Percentiles rank a stretch among this genome's conserved stretches.
Conservation (phyloP, 1,139 yeast genomes). For the Kazachstania sp. region DNA sequence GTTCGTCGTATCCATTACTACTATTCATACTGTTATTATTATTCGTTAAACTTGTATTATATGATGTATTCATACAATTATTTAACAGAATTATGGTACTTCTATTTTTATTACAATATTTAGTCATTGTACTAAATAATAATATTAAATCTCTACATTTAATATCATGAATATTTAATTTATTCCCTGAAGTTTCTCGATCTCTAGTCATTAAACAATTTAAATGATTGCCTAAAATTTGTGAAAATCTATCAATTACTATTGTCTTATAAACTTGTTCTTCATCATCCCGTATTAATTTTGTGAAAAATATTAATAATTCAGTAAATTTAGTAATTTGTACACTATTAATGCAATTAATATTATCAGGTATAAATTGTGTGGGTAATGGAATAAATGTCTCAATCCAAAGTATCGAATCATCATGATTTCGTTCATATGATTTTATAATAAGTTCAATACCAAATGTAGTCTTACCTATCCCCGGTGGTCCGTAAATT, state of each 20-base stretch:
- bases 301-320: slow-evolving; percentile 21
- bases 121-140: slow-evolving; percentile 24
- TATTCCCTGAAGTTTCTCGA: not conserved
- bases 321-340: slow-evolving; percentile 22
- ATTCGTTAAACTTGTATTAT: slow-evolving; percentile 11
- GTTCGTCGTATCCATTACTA: slow-evolving; percentile 12
- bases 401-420: slow-evolving; percentile 25
- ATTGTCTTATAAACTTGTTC: slow-evolving; percentile 14
- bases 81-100: slow-evolving; percentile 21
- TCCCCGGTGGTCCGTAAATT: slow-evolving; percentile 30
- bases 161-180: slow-evolving; percentile 16
- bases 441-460: slow-evolving; percentile 14
- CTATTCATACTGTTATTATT: not conserved
- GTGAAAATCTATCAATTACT: slow-evolving; percentile 29
- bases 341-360: slow-evolving; percentile 4
- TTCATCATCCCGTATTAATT: slow-evolving; percentile 5
- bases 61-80: slow-evolving; percentile 30
- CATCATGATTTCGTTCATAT: slow-evolving; percentile 3
- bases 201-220: slow-evolving; percentile 5
- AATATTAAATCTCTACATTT: slow-evolving; percentile 23
- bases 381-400: slow-evolving; percentile 16
- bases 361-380: slow-evolving; percentile 1
- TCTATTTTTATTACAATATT: slow-evolving; percentile 19
- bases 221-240: slow-evolving; percentile 22
- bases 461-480: slow-evolving; percentile 26